These are phyloP conservation scores for Chaetomium tenue DNA, from an alignment of 495 filamentous ascomycete genomes.

Conservation along the genomic window DNA sequence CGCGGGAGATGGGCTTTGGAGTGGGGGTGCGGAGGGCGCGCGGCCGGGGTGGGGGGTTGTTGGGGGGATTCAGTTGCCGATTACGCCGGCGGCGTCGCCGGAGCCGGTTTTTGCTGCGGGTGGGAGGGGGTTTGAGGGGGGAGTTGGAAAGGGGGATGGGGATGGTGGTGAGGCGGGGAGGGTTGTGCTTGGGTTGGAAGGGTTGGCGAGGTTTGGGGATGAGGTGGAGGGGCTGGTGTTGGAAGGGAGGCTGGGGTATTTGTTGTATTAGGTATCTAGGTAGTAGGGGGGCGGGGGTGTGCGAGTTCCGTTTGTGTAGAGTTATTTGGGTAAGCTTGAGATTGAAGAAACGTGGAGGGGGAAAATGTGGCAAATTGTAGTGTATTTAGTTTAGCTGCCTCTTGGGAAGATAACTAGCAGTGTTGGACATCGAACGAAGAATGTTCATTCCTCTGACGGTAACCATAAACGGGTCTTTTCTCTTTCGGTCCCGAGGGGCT, in stretches of 20 bases:
- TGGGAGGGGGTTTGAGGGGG: neutral
- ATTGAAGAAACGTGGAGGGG: too few relatives aligned
- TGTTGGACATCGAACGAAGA: too few relatives aligned
- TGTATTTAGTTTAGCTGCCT: too few relatives aligned
- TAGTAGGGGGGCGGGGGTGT: too few relatives aligned
- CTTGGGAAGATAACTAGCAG: too few relatives aligned
- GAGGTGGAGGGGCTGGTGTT: constrained; percentile 30
- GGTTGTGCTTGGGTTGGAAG: constrained; percentile 22
- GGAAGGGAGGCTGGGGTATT: constrained; percentile 31
- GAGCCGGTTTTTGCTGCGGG: constrained; percentile 22
- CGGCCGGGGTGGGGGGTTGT: constrained; percentile 6
- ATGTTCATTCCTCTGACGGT: too few relatives aligned
- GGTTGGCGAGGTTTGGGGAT: constrained; percentile 23
- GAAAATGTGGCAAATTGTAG: too few relatives aligned
- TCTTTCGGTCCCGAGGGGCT: too few relatives aligned
- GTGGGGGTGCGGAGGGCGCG: neutral
- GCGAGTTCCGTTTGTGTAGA: neutral
- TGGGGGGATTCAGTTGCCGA: constrained; percentile 2
- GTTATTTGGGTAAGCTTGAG: neutral
- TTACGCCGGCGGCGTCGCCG: constrained; percentile 32
- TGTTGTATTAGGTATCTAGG: constrained; percentile 22
- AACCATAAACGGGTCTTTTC: too few relatives aligned
- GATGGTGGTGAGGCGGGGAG: constrained; percentile 22
- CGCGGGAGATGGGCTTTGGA: neutral
- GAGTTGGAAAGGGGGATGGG: constrained; percentile 11